phyloP scores from a whole-genome alignment of 2,329 filamentous ascomycete genomes.

The Colletotrichum truncatum region DNA sequence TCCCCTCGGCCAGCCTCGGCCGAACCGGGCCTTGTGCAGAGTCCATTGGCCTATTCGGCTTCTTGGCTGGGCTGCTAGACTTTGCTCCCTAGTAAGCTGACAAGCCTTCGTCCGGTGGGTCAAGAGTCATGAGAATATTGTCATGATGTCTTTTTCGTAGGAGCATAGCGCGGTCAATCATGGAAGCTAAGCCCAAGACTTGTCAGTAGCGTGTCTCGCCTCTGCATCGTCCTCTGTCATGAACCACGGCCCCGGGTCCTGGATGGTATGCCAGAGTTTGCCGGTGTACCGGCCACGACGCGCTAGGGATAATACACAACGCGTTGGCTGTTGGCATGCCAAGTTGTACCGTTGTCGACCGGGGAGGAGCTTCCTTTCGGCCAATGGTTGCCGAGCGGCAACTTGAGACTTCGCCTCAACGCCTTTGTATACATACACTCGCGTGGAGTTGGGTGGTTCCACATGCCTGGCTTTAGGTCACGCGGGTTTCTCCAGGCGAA shows the following conservation, averaged over 20 bases:
- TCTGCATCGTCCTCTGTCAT: neutral
- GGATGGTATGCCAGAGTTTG: neutral
- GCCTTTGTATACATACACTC: neutral
- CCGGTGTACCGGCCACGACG: constrained; percentile 3
- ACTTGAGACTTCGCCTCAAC: neutral
- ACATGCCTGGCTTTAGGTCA: neutral
- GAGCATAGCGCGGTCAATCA: neutral
- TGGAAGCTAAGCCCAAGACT: neutral
- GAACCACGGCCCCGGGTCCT: constrained; percentile 8
- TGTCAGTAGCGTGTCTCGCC: neutral
- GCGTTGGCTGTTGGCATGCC: neutral
- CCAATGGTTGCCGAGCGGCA: neutral
- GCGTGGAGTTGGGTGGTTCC: neutral
- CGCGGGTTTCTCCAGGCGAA: no score
- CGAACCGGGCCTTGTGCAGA: neutral
- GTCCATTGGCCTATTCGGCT: no score
- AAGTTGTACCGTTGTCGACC: neutral
- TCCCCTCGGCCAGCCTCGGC: constrained; percentile 24
- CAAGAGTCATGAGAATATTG: neutral
- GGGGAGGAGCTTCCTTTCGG: neutral
- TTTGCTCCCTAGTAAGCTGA: neutral
- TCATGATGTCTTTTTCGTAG: neutral
- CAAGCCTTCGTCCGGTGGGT: neutral
- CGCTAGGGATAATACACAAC: neutral
- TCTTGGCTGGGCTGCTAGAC: no score